Evolutionary conservation across 768 basidiomycete species (phyloP).

Genomic region (Psilocybe subaeruginosa): DNA sequence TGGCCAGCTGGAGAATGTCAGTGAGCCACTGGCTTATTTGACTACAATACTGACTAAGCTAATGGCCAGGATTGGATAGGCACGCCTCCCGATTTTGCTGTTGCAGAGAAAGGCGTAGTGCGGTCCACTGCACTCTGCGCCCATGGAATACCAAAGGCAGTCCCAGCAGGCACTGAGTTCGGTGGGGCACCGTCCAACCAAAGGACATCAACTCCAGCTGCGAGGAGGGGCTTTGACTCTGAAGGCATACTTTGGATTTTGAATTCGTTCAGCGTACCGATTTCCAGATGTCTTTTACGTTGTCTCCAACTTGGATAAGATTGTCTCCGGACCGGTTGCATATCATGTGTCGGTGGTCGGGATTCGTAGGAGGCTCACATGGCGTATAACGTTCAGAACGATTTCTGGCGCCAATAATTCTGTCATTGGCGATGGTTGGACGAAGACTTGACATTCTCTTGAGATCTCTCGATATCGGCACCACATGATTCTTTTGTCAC

Average conservation of each 20-base stretch:
- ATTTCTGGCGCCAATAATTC: not conserved
- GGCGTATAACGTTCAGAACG: not conserved
- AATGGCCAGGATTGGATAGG: slow-evolving; percentile 36
- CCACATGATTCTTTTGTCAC: not conserved
- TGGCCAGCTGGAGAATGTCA: slow-evolving; percentile 32
- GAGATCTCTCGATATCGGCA: not conserved
- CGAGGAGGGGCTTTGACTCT: slow-evolving; percentile 9
- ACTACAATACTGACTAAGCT: slow-evolving; percentile 31
- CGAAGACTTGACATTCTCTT: too few relatives aligned
- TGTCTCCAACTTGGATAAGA: not conserved
- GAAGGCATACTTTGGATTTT: not conserved
- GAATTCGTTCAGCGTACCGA: not conserved
- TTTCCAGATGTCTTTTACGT: not conserved
- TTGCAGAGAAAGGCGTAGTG: slow-evolving; percentile 30
- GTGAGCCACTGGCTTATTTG: not conserved
- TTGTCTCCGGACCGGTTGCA: not conserved
- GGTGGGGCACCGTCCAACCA: slow-evolving; percentile 37
- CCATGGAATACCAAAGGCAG: slow-evolving; percentile 40
- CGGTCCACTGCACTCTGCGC: slow-evolving; percentile 38
- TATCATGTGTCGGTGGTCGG: not conserved
- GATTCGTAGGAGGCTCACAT: not conserved
- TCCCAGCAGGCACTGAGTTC: slow-evolving; percentile 31
- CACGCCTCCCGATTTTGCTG: slow-evolving; percentile 8
- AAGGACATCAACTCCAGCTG: slow-evolving; percentile 29
- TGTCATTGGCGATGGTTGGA: not conserved